Base-by-base conservation (phyloP, 73 alveolate species). In the Paramecium tetraurelia region DNA sequence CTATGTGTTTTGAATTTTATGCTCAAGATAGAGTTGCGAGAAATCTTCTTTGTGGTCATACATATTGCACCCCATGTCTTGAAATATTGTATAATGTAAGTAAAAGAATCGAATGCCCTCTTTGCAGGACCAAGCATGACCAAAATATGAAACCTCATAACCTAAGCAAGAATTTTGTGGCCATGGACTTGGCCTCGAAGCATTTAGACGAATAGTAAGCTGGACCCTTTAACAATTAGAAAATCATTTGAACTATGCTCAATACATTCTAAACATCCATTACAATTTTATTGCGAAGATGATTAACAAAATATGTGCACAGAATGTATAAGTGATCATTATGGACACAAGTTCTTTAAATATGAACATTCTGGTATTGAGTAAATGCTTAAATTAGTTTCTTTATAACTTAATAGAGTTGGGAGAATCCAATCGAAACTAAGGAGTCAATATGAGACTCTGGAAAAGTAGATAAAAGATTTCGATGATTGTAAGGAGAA, bases 301-400 rank as follows among this genome's bases (percentile, higher is more conserved):
- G 96, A 97, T 88, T 57, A 93, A 83, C 6, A 5, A 38, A 89
- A 93, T 24, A 95, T 96, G 43, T 96, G 98, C 33, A 92, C 94
- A 6, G 98, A 96, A 75, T 96, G 98, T 89, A 95, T 96, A 10
- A 87, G 92, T 69, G 94, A 93, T 18, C 98, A 96, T 76, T 80
- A 95, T 18, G 98, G 98, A 5, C 98, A 96, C 58, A 93, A 93
- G 44, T 96, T 96, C 94, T 97, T 93, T 35, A 88, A 96, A 41
- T 89, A 92, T 50, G 98, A 96, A 83, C 97, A 96, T 58, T 93
- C 97, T 20, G 59, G 59, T 48, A 48, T 48, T 48, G 9, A 14
- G 5, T 12, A 48, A 12, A 48, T 48, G 22, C 21, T 12, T 48
- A 48, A 14, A 48, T 48, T 48, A 48, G 83, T 93, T 68, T 86